phyloP scores from a whole-genome alignment of 768 basidiomycete genomes.

The Mycena indigotica region DNA sequence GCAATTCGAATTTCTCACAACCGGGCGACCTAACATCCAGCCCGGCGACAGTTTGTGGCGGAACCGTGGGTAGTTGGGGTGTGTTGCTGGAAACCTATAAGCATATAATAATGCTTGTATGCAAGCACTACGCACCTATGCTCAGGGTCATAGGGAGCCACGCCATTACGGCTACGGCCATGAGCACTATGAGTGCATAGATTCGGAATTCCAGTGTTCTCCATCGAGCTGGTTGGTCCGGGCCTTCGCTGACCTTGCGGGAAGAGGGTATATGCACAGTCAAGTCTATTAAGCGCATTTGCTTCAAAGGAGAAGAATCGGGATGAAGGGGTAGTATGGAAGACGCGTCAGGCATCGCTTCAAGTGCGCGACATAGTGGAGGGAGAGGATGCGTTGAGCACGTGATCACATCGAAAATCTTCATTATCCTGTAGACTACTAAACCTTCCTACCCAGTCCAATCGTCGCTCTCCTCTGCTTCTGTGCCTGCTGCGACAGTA shows the following conservation, averaged over 20 bases:
- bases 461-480: constrained; percentile 28
- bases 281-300: constrained; percentile 42
- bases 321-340: constrained; percentile 14
- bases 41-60: constrained; percentile 60
- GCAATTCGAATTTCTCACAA: constrained; percentile 56
- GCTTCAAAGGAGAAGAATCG: constrained; percentile 14
- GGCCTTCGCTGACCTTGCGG: constrained; percentile 22
- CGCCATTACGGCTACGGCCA: constrained; percentile 73
- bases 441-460: constrained; percentile 25
- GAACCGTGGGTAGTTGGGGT: constrained; percentile 75
- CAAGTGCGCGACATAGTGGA: not conserved
- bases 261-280: constrained; percentile 59
- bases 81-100: constrained; percentile 54
- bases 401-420: too few species aligned
- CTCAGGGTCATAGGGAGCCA: constrained; percentile 78
- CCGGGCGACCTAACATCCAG: constrained; percentile 79
- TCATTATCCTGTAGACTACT: too few species aligned
- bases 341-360: constrained; percentile 12
- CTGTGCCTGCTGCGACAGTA: constrained; percentile 32
- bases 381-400: too few species aligned
- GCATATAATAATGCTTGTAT: too few species aligned
- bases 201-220: constrained; percentile 75
- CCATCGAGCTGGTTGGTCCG: constrained; percentile 64
- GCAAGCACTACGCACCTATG: constrained; percentile 58
- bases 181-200: constrained; percentile 63